Percentiles rank a stretch among this genome's conserved stretches.
These are phyloP conservation scores for Zea luxurians DNA, from an alignment of 176 grass and related monocot species.

Conservation along the genomic window DNA sequence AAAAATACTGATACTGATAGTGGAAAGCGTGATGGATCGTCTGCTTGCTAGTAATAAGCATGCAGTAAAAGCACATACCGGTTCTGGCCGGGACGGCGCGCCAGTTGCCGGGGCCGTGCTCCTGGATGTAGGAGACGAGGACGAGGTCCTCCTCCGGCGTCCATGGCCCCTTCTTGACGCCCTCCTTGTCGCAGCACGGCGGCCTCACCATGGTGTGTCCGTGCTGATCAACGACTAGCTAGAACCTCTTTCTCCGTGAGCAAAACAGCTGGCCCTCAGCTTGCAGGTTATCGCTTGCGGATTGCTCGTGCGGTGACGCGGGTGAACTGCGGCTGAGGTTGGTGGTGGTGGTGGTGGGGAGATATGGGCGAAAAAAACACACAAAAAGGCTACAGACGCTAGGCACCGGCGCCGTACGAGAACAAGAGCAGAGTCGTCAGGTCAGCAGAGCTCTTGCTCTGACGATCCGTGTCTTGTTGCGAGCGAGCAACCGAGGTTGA, in stretches of 20 bases:
- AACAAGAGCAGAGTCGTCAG: conserved; percentile 20
- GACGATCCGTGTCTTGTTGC: neutral
- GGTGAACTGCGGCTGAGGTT: neutral
- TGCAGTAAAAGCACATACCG: conserved; percentile 14
- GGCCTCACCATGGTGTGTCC: conserved; percentile 64
- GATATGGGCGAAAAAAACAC: neutral
- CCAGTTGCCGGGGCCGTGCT: conserved; percentile 90
- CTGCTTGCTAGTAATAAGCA: neutral
- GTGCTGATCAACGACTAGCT: neutral
- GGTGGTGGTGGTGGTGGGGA: neutral
- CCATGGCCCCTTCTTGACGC: conserved; percentile 95
- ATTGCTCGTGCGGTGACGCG: neutral
- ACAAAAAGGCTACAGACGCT: neutral
- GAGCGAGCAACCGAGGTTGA: neutral
- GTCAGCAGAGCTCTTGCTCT: neutral
- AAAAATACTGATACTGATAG: neutral
- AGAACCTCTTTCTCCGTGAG: neutral
- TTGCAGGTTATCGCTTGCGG: neutral
- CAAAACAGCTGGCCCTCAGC: neutral
- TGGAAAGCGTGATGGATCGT: no score
- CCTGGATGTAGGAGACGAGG: conserved; percentile 89
- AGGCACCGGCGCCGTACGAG: conserved; percentile 31
- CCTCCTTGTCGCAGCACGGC: conserved; percentile 85
- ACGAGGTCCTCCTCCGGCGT: conserved; percentile 93
- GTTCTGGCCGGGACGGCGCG: conserved; percentile 60